phyloP scores from a whole-genome alignment of 345 rosid species.

The Gynandropsis gynandra region DNA sequence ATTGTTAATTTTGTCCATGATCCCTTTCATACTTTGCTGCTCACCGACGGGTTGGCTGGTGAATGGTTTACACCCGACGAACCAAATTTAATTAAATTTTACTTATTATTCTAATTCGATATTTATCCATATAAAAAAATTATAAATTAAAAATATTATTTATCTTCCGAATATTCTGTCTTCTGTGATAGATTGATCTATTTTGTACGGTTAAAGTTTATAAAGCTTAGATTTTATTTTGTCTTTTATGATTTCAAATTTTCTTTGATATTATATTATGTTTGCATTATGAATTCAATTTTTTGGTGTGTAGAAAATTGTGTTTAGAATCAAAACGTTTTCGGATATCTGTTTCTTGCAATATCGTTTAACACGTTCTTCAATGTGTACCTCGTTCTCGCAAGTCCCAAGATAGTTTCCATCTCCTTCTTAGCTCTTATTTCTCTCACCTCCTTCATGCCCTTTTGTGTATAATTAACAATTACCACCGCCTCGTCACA shows the following conservation, averaged over 20 bases:
- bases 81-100: not conserved
- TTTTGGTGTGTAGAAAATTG: not conserved
- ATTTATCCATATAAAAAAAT: not conserved
- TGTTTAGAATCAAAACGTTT: not conserved
- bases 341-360: constrained; percentile 9
- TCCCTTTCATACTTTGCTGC: constrained; percentile 16
- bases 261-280: too few relatives aligned
- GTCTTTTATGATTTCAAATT: too few relatives aligned
- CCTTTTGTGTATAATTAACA: constrained; percentile 28
- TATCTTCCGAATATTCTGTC: too few relatives aligned
- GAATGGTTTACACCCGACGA: too few relatives aligned
- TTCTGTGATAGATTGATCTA: too few relatives aligned
- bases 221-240: too few relatives aligned
- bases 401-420: constrained; percentile 49
- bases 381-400: constrained; percentile 30
- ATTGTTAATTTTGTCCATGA: constrained; percentile 36
- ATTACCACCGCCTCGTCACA: constrained; percentile 41
- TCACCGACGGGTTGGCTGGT: not conserved
- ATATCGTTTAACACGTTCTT: constrained; percentile 29
- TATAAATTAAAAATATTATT: not conserved
- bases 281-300: too few relatives aligned
- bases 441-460: constrained; percentile 21
- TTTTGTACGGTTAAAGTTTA: too few relatives aligned
- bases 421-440: constrained; percentile 23
- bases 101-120: not conserved